A percentile compares a stretch with the other conserved stretches of the same genome.
These are phyloP conservation scores for Botrytis byssoidea DNA, from an alignment of 2,329 filamentous ascomycete species.

Conservation along the genomic window DNA sequence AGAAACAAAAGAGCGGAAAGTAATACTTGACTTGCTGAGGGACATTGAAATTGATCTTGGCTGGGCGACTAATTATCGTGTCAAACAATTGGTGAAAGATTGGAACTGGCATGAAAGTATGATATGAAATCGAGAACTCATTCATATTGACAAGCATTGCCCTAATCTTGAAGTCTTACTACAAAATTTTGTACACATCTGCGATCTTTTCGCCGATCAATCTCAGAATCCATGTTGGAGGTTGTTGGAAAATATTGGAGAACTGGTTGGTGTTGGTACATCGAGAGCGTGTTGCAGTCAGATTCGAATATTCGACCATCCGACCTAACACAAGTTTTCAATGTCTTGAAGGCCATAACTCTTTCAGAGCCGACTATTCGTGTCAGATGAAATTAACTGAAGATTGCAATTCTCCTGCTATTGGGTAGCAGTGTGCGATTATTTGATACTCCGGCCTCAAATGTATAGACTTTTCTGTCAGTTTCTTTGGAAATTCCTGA, in stretches of 20 bases:
- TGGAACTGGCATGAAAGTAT: slow-evolving; percentile 38
- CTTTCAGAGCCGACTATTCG: not conserved
- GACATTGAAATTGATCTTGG: slow-evolving; percentile 62
- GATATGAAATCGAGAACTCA: not conserved
- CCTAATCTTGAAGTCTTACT: not conserved
- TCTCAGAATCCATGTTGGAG: too few relatives aligned
- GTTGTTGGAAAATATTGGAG: not conserved
- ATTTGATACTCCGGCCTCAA: not conserved
- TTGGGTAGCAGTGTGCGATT: not conserved
- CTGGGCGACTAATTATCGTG: slow-evolving; percentile 62
- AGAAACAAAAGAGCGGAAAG: slow-evolving; percentile 51
- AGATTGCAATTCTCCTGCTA: not conserved
- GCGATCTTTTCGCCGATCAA: not conserved
- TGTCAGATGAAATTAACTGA: not conserved
- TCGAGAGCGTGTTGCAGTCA: not conserved
- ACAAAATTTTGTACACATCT: not conserved
- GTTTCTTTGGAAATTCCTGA: not conserved
- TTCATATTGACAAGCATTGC: not conserved
- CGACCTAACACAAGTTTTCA: not conserved
- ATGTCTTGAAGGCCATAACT: not conserved
- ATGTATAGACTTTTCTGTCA: not conserved
- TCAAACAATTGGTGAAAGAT: slow-evolving; percentile 51
- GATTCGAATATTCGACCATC: not conserved
- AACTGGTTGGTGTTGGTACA: not conserved
- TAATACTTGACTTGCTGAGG: slow-evolving; percentile 54